Conservation (phyloP, 73 alveolate genomes). For the Uronychia setigera region DNA sequence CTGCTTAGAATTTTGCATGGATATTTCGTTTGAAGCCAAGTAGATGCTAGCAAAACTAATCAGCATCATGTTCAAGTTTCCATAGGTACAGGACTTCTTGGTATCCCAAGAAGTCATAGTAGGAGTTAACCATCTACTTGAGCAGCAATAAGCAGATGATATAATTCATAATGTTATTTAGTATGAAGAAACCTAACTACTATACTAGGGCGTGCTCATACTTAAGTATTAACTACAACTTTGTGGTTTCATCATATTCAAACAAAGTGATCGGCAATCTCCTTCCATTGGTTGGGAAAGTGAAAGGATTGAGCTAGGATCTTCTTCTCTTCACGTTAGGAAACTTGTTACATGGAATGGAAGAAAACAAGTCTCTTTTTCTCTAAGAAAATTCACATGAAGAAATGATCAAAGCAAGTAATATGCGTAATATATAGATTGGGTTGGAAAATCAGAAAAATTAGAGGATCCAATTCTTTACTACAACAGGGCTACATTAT, state of each 20-base stretch:
- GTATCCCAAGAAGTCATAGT: constrained; percentile 38
- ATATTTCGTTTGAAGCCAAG: constrained; percentile 45
- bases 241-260: background rate
- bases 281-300: background rate
- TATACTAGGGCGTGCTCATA: background rate
- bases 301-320: background rate
- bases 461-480: too few relatives aligned
- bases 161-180: constrained; percentile 8
- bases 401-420: too few relatives aligned
- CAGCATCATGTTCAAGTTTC: constrained; percentile 29
- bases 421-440: too few relatives aligned
- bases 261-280: background rate
- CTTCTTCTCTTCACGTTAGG: background rate
- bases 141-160: constrained; percentile 18
- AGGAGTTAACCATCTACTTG: constrained; percentile 49
- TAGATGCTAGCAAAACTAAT: constrained; percentile 50
- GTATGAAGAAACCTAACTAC: background rate
- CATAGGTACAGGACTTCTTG: constrained; percentile 42
- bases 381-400: too few relatives aligned
- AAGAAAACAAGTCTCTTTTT: background rate
- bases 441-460: too few relatives aligned
- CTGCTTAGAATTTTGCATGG: constrained; percentile 55
- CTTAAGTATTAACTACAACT: background rate
- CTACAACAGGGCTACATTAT: too few relatives aligned
- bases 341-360: background rate